These are phyloP conservation scores for Mucor racemosus DNA, from an alignment of 371 early-diverging fungal species.

Conservation along the genomic window DNA sequence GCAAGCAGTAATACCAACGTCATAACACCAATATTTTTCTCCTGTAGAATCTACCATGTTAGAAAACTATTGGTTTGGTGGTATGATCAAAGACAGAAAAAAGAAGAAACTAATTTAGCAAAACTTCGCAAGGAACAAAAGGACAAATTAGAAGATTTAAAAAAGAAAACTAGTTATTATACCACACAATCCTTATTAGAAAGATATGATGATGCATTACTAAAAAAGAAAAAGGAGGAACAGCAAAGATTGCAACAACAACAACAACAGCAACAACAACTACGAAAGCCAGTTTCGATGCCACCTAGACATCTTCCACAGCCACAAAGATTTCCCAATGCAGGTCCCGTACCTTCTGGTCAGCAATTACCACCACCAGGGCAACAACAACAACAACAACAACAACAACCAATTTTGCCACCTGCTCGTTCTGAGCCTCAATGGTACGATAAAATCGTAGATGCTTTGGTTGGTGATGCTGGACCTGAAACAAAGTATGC, in stretches of 20 bases:
- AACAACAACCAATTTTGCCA: conserved; percentile 18
- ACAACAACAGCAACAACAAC: conserved; percentile 18
- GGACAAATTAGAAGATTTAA: conserved; percentile 84
- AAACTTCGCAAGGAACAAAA: conserved; percentile 63
- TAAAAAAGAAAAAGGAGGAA: conserved; percentile 31
- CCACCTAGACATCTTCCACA: conserved; percentile 13
- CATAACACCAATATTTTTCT: neutral
- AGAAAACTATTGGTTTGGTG: conserved; percentile 57
- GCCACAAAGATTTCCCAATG: neutral
- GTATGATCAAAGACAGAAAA: conserved; percentile 64
- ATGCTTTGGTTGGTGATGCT: conserved; percentile 86
- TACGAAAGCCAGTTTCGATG: conserved; percentile 26
- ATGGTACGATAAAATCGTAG: conserved; percentile 88
- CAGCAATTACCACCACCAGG: conserved; percentile 11
- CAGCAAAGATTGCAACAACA: conserved; percentile 6
- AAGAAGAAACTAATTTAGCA: conserved; percentile 59
- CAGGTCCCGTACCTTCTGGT: neutral
- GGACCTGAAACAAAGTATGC: conserved; percentile 88
- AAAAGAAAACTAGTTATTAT: conserved; percentile 88
- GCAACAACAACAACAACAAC: conserved; percentile 18
- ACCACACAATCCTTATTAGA: conserved; percentile 90
- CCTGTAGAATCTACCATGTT: conserved; percentile 38
- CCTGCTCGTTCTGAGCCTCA: conserved; percentile 29
- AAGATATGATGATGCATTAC: conserved; percentile 69
- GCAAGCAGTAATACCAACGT: neutral